Percentiles rank a stretch among this genome's conserved stretches.
These are phyloP conservation scores for Alternaria arborescens DNA, from an alignment of 2,329 filamentous ascomycete genomes.

Conservation along the genomic window DNA sequence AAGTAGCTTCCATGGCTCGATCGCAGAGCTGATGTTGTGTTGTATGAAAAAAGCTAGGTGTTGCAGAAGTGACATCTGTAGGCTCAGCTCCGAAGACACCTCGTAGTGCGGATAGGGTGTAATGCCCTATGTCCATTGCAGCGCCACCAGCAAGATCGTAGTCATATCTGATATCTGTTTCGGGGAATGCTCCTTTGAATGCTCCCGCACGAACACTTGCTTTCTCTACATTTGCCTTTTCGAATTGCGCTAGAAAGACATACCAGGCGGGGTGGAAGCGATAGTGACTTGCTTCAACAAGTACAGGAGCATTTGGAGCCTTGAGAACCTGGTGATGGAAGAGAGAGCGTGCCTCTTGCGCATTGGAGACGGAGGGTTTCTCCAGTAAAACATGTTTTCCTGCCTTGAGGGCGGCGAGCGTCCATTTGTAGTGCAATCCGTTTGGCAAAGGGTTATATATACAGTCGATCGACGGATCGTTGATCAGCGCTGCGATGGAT, in stretches of 20 bases:
- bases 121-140: conserved; percentile 52
- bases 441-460: conserved; percentile 59
- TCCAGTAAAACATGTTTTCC: conserved; percentile 59
- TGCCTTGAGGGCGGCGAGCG: conserved; percentile 52
- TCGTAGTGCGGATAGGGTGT: conserved; percentile 46
- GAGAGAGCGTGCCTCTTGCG: conserved; percentile 54
- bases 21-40: conserved; percentile 30
- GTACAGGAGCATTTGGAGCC: conserved; percentile 49
- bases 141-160: conserved; percentile 52
- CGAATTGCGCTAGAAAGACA: conserved; percentile 47
- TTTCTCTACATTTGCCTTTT: conserved; percentile 44
- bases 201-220: conserved; percentile 40
- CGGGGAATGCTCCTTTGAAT: conserved; percentile 35
- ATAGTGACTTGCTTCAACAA: conserved; percentile 58
- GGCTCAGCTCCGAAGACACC: conserved; percentile 40
- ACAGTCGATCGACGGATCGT: conserved; percentile 51
- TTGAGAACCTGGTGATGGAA: conserved; percentile 45
- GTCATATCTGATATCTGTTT: conserved; percentile 51
- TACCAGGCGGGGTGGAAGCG: conserved; percentile 56
- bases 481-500: conserved; percentile 44
- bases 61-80: conserved; percentile 27
- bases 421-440: conserved; percentile 55
- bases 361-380: conserved; percentile 57
- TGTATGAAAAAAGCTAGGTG: conserved; percentile 16
- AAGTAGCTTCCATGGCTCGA: conserved; percentile 30